Evolutionary conservation across 1,284 basidiomycete genomes (phyloP).

Genomic region (Apiotrichum laibachii): DNA sequence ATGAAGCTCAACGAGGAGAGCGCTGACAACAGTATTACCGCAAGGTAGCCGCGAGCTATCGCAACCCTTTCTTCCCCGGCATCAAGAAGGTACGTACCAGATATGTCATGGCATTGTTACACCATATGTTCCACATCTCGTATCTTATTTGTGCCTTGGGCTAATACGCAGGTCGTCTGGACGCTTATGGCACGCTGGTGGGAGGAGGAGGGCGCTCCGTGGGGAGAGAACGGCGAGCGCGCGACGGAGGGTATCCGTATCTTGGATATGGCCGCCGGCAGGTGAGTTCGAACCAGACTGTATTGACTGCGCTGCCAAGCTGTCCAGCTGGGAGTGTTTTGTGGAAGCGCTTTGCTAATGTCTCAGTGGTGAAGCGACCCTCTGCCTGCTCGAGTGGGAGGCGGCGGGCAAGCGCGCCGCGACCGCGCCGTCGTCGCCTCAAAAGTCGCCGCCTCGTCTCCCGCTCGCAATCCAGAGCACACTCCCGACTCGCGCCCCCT

Average conservation of each 20-base stretch:
- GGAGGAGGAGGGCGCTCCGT: slow-evolving; percentile 45
- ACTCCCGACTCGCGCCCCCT: slow-evolving; percentile 25
- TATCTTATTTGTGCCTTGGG: no score
- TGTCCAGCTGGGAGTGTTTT: no score
- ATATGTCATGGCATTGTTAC: no score
- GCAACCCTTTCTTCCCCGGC: slow-evolving; percentile 70
- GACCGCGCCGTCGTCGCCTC: slow-evolving; percentile 2
- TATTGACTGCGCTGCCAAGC: no score
- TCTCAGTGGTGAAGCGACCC: slow-evolving; percentile 49
- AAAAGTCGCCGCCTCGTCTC: slow-evolving; percentile 2
- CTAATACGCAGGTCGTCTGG: slow-evolving; percentile 28
- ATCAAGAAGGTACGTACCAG: slow-evolving; percentile 56
- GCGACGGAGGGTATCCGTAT: slow-evolving; percentile 38
- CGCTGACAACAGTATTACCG: slow-evolving; percentile 51
- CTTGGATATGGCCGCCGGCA: slow-evolving; percentile 59
- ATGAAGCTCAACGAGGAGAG: background rate
- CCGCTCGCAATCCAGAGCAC: slow-evolving; percentile 7
- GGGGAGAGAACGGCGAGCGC: slow-evolving; percentile 1
- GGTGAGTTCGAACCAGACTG: slow-evolving; percentile 35
- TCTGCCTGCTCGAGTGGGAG: slow-evolving; percentile 49
- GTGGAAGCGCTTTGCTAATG: background rate
- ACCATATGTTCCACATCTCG: no score
- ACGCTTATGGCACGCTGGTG: slow-evolving; percentile 53
- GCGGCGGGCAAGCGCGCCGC: slow-evolving; percentile 15
- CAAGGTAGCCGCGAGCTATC: slow-evolving; percentile 63